Conservation (phyloP, 116 monocot genomes). For the Dioscorea cayenensis region DNA sequence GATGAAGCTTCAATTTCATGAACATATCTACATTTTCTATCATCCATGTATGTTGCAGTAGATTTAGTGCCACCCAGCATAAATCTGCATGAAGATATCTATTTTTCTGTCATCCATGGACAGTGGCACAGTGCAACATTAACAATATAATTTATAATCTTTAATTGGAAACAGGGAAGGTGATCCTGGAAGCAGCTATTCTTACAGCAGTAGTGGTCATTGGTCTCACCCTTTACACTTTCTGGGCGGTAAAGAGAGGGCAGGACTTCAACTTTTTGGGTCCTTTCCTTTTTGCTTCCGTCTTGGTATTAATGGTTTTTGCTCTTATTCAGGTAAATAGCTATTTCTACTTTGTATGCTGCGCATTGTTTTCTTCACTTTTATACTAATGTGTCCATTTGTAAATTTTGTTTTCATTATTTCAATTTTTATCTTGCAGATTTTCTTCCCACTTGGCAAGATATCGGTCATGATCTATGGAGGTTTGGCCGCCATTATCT, state of each 20-base stretch:
- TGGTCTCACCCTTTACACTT: conserved; percentile 12
- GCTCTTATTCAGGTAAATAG: conserved; percentile 8
- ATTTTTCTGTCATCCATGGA: no score
- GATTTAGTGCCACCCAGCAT: no score
- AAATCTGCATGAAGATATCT: no score
- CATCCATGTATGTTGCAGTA: no score
- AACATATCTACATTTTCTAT: no score
- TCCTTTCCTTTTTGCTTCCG: not conserved
- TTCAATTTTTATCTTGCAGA: not conserved
- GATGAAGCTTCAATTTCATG: no score
- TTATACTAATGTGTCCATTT: not conserved
- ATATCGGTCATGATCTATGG: conserved; percentile 19
- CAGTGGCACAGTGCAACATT: no score
- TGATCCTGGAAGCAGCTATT: conserved; percentile 56
- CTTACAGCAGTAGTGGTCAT: conserved; percentile 15
- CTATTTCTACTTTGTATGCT: no score
- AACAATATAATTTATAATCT: not conserved
- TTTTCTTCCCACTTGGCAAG: conserved; percentile 21
- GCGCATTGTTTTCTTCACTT: not conserved
- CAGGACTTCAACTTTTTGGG: conserved; percentile 11
- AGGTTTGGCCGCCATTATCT: conserved; percentile 8
- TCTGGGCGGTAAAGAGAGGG: conserved; percentile 14
- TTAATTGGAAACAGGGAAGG: conserved; percentile 32
- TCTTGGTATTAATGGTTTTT: conserved; percentile 2
- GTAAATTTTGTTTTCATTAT: not conserved